Evolutionary conservation across 192 early-diverging fungal species (phyloP), one percentile per base, ranked within the genome.

Genomic region (Chytriomyces confervae): DNA sequence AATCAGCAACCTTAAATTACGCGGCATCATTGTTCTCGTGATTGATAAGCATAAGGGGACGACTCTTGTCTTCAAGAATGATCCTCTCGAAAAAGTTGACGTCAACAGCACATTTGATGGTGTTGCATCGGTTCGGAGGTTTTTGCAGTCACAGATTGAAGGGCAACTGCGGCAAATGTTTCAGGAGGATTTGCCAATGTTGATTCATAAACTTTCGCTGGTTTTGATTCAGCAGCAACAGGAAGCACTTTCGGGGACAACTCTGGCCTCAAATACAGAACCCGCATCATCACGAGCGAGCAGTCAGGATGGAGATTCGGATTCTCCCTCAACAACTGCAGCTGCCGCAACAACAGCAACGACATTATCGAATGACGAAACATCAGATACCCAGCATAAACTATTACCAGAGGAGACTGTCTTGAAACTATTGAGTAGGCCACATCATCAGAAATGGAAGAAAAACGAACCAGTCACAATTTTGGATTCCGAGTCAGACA

Each of bases 61-160:
- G 29, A 98, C 97, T 0, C 86, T 99, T 61, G 96, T 95, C 18
- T 98, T 99, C 78, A 96, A 98, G 78, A 98, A 95, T 78, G 97
- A 98, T 76, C 97, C 98, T 10, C 80, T 99, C 29, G 96, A 98
- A 60, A 92, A 91, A 0, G 93, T 99, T 9, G 89, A 94, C 66
- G 95, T 99, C 50, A 93, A 92, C 71, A 97, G 95, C n/a, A 97
- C 98, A 1, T 99, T 99, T 81, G 98, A 99, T 76, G 91, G 92
- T 77, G 91, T 98, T 47, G 91, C 94, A 20, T 93, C 90, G 48
- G 93, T 99, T 51, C 88, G 94, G 57, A 80, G 91, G 4, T 94
- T 97, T 83, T 80, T 99, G 51, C 96, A 98, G 85, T 80, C 84
- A 8, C 92, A 95, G 71, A 99, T 99, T 61, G 96, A 98, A 79